phyloP scores from a whole-genome alignment of 2,329 filamentous ascomycete species.

The Huntiella moniliformis region DNA sequence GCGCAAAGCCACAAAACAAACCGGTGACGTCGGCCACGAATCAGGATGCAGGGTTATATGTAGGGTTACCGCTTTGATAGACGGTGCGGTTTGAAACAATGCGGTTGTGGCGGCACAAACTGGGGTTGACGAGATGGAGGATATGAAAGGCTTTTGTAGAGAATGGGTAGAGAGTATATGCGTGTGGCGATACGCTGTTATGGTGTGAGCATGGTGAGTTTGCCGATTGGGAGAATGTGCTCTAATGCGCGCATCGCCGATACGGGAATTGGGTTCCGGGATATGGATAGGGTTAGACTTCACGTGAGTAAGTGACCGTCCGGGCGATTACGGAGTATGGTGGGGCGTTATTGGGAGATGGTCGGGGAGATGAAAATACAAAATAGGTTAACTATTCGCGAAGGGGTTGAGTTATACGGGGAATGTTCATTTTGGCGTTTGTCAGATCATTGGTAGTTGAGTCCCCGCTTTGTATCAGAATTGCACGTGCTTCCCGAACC shows the following conservation, averaged over 20 bases:
- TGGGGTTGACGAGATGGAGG: neutral
- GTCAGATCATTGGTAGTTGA: neutral
- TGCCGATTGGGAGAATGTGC: neutral
- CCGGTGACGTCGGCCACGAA: too few species aligned
- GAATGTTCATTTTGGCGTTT: neutral
- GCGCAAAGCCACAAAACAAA: too few species aligned
- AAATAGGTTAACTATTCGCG: neutral
- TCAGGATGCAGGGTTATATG: too few species aligned
- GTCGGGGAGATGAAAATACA: neutral
- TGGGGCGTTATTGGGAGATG: neutral
- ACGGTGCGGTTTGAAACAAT: too few species aligned
- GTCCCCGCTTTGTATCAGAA: neutral
- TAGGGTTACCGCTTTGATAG: too few species aligned
- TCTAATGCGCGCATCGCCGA: conserved; percentile 9
- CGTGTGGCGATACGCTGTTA: neutral
- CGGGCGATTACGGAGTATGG: neutral
- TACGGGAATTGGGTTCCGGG: neutral
- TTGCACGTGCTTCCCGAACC: neutral
- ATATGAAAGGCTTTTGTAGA: neutral
- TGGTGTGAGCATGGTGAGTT: neutral
- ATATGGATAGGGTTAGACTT: neutral
- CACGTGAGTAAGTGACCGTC: neutral
- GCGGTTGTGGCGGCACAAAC: neutral
- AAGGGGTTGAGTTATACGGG: neutral
- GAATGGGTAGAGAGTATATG: neutral